Percentiles rank a stretch among this genome's conserved stretches.
phyloP scores from a whole-genome alignment of 352 stramenopile species.

The Globisporangium yorkense region DNA sequence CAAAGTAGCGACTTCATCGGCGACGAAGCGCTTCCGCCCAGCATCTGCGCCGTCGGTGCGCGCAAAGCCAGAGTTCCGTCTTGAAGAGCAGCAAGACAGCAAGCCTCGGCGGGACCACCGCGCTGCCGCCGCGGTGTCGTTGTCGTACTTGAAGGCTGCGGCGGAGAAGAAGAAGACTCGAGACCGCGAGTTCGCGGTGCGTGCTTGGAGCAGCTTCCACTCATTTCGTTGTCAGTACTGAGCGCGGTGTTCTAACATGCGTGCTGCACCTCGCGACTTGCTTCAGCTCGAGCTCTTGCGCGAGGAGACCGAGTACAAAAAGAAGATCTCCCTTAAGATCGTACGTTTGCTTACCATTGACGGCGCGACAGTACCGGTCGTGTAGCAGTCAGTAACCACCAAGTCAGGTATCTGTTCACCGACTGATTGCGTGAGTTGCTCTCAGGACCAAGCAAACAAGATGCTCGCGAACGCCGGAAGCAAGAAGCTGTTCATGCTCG shows the following conservation, averaged over 20 bases:
- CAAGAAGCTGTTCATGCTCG: constrained; percentile 38
- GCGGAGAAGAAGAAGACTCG: constrained; percentile 62
- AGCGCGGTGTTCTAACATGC: not conserved
- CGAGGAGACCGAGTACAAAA: constrained; percentile 60
- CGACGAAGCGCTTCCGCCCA: constrained; percentile 31
- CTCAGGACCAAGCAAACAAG: constrained; percentile 71
- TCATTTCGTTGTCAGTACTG: no score
- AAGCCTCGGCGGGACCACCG: not conserved
- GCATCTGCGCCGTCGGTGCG: constrained; percentile 49
- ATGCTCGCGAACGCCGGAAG: constrained; percentile 41
- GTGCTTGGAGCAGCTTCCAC: not conserved
- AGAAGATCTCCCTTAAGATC: constrained; percentile 72
- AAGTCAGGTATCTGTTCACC: not conserved
- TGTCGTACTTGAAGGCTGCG: constrained; percentile 47
- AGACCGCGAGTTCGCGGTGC: constrained; percentile 61
- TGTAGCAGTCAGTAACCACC: not conserved
- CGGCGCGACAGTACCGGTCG: no score
- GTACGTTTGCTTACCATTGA: constrained; percentile 12
- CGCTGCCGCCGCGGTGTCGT: constrained; percentile 37
- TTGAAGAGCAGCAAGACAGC: not conserved
- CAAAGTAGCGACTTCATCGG: not conserved
- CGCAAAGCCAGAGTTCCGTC: constrained; percentile 11
- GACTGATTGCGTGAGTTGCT: not conserved
- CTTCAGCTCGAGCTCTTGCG: constrained; percentile 43
- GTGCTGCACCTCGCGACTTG: not conserved